phyloP scores from a whole-genome alignment of 2,329 filamentous ascomycete genomes.

The Ascochyta rabiei region DNA sequence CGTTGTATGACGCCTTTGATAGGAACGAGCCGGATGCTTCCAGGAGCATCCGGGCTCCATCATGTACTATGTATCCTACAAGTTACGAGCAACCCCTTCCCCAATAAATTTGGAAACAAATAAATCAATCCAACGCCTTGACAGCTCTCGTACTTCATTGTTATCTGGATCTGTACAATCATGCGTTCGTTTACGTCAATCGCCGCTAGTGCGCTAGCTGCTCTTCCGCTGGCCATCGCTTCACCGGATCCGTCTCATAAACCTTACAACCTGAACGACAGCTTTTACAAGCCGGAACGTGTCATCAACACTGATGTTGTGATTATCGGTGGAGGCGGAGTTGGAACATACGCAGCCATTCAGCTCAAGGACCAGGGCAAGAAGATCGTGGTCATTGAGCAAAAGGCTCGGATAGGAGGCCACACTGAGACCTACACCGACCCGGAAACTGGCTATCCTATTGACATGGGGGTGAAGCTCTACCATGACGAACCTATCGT shows the following conservation, averaged over 20 bases:
- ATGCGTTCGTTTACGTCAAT: not conserved
- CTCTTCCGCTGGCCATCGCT: slow-evolving; percentile 4
- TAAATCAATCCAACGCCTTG: no score
- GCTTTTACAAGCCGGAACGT: not conserved
- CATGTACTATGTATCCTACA: no score
- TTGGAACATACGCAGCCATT: slow-evolving; percentile 51
- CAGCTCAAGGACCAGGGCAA: slow-evolving; percentile 47
- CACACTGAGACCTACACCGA: slow-evolving; percentile 57
- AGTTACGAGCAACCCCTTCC: no score
- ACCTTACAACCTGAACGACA: not conserved
- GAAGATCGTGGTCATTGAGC: slow-evolving; percentile 50
- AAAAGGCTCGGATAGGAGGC: slow-evolving; percentile 51
- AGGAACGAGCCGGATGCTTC: no score
- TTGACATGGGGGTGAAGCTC: slow-evolving; percentile 48
- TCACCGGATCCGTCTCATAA: not conserved
- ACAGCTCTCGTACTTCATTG: not conserved
- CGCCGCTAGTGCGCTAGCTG: slow-evolving; percentile 2
- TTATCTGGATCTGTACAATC: not conserved
- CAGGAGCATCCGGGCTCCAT: no score
- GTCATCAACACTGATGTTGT: slow-evolving; percentile 32
- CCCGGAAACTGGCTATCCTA: slow-evolving; percentile 29
- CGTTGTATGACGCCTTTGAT: no score
- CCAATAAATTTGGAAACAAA: no score
- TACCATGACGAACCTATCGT: slow-evolving; percentile 51
- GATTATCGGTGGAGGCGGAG: slow-evolving; percentile 52